Conservation (phyloP, 129 eudicot genomes). For the Lactuca saligna region DNA sequence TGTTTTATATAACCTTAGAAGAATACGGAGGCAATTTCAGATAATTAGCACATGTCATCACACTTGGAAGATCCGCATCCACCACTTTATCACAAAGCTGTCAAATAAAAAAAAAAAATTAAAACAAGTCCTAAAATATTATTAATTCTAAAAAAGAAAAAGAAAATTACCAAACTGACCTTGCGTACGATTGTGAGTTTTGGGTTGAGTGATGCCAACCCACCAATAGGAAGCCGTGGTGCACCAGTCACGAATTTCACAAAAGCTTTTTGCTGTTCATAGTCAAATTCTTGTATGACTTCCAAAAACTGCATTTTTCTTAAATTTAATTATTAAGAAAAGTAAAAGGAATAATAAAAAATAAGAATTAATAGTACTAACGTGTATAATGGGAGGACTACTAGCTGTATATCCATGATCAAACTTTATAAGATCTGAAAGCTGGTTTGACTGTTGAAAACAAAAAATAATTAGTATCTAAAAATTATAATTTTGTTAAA, state of each 20-base stretch:
- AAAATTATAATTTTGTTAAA: background rate
- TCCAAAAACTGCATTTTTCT: constrained; percentile 59
- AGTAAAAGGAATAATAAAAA: background rate
- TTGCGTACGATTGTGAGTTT: constrained; percentile 91
- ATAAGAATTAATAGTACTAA: constrained; percentile 24
- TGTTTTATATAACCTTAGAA: constrained; percentile 50
- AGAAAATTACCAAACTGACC: constrained; percentile 40
- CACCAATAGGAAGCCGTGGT: constrained; percentile 95
- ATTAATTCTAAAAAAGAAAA: background rate
- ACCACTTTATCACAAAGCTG: constrained; percentile 68
- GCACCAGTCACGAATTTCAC: constrained; percentile 93
- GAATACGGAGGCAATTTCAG: constrained; percentile 95
- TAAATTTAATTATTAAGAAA: background rate
- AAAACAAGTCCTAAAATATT: background rate
- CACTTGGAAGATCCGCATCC: constrained; percentile 88
- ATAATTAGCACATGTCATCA: constrained; percentile 97
- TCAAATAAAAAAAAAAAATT: background rate
- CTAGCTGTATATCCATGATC: constrained; percentile 96
- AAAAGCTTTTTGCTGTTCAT: constrained; percentile 72
- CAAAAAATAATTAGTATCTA: constrained; percentile 16
- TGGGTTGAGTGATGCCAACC: constrained; percentile 88
- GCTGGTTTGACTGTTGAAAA: constrained; percentile 62
- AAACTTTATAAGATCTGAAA: constrained; percentile 80
- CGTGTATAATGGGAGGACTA: constrained; percentile 80
- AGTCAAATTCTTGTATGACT: constrained; percentile 65